Percentiles rank a stretch among this genome's conserved stretches.
These are phyloP conservation scores for Neurospora hispaniola DNA, from an alignment of 495 filamentous ascomycete species.

Conservation along the genomic window DNA sequence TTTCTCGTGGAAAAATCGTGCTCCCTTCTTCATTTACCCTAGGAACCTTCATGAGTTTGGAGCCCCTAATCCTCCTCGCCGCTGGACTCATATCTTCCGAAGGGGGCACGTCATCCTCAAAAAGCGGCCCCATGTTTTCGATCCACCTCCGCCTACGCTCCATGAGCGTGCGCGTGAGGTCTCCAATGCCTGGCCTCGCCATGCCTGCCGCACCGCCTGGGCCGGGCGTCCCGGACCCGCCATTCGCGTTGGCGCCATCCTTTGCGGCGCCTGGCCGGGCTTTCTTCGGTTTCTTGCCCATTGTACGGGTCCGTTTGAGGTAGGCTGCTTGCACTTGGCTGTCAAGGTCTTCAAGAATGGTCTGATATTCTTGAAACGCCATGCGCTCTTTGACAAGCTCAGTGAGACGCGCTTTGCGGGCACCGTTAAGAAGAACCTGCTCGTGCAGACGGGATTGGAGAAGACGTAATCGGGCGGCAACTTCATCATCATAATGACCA, in stretches of 20 bases:
- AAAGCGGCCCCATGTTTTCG: constrained; percentile 75
- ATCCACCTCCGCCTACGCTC: constrained; percentile 79
- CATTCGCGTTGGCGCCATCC: constrained; percentile 37
- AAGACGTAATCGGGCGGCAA: constrained; percentile 76
- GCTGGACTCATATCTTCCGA: background rate
- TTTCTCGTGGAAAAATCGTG: constrained; percentile 51
- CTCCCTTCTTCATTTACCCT: constrained; percentile 29
- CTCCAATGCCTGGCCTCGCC: constrained; percentile 77
- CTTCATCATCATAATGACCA: constrained; percentile 86
- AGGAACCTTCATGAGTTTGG: constrained; percentile 33
- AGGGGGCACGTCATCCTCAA: constrained; percentile 49
- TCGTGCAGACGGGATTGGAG: constrained; percentile 75
- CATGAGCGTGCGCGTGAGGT: constrained; percentile 82
- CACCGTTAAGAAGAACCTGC: constrained; percentile 74
- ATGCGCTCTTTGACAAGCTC: constrained; percentile 83
- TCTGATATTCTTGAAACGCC: constrained; percentile 91
- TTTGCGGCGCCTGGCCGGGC: constrained; percentile 55
- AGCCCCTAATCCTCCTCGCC: background rate
- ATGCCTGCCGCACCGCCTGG: constrained; percentile 41
- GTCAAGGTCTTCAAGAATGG: constrained; percentile 94
- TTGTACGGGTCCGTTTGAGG: constrained; percentile 87
- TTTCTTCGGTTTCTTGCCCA: constrained; percentile 90
- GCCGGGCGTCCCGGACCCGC: constrained; percentile 42
- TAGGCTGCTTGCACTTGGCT: constrained; percentile 91
- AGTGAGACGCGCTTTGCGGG: constrained; percentile 73